A percentile compares a stretch with the other conserved stretches of the same genome.
phyloP scores from a whole-genome alignment of 164 flowering plant species.

The Liquidambar formosana region DNA sequence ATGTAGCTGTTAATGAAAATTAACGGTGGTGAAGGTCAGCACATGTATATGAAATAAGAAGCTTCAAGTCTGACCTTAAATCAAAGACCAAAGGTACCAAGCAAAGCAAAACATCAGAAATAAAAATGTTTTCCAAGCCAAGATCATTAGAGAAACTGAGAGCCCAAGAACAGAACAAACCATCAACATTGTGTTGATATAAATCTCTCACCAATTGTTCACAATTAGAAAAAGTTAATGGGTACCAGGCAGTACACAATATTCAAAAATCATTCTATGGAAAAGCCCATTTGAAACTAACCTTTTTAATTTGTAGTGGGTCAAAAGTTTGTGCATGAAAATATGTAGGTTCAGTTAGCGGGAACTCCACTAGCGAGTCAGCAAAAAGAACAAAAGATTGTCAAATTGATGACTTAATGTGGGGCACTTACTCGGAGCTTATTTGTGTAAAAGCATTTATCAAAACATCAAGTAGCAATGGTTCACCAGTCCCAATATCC shows the following conservation, averaged over 20 bases:
- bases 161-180: too few relatives aligned
- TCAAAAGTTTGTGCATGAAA: too few relatives aligned
- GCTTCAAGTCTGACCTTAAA: not conserved
- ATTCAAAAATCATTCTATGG: not conserved
- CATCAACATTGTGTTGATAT: too few relatives aligned
- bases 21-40: not conserved
- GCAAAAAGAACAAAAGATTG: not conserved
- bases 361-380: not conserved
- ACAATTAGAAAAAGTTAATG: not conserved
- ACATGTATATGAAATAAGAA: not conserved
- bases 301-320: not conserved
- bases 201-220: not conserved
- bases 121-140: not conserved
- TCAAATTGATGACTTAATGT: not conserved
- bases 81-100: not conserved
- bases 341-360: not conserved
- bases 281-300: not conserved
- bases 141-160: not conserved
- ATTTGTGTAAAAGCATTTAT: conserved; percentile 87
- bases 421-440: conserved; percentile 81
- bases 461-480: conserved; percentile 70
- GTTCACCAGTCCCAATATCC: conserved; percentile 81
- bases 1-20: conserved; percentile 49
- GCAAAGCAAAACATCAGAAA: too few relatives aligned
- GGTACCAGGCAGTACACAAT: not conserved